A percentile compares a stretch with the other conserved stretches of the same genome.
phyloP scores from a whole-genome alignment of 768 basidiomycete species.

The Macrolepiota albuminosa region DNA sequence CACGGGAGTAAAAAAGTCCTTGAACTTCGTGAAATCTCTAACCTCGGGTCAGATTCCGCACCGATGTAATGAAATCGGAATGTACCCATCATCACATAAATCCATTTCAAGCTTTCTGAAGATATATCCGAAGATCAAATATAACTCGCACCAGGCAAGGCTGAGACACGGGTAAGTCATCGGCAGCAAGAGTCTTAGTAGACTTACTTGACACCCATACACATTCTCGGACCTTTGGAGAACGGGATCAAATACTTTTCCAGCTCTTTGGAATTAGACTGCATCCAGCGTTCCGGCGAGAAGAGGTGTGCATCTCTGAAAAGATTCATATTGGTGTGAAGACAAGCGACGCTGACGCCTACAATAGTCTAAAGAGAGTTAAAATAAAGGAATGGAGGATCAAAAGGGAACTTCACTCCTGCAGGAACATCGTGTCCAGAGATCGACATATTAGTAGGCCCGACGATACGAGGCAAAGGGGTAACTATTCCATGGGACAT shows the following conservation, averaged over 20 bases:
- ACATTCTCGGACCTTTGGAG: slow-evolving; percentile 40
- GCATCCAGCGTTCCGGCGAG: slow-evolving; percentile 39
- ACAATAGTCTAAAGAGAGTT: slow-evolving; percentile 31
- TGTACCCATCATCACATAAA: slow-evolving; percentile 27
- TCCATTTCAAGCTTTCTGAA: slow-evolving; percentile 35
- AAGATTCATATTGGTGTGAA: slow-evolving; percentile 32
- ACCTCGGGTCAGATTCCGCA: neutral
- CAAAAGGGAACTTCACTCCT: slow-evolving; percentile 22
- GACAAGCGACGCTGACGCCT: slow-evolving; percentile 31
- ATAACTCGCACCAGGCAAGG: slow-evolving; percentile 40
- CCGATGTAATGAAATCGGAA: no score
- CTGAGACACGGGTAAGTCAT: slow-evolving; percentile 16
- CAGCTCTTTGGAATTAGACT: slow-evolving; percentile 23
- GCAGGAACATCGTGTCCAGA: slow-evolving; percentile 31
- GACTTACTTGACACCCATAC: slow-evolving; percentile 39
- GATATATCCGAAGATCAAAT: slow-evolving; percentile 33
- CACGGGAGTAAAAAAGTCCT: slow-evolving; percentile 32
- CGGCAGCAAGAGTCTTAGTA: neutral
- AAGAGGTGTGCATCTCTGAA: slow-evolving; percentile 35
- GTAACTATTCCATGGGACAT: slow-evolving; percentile 37
- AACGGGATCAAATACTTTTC: slow-evolving; percentile 37
- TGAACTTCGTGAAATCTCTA: slow-evolving; percentile 29
- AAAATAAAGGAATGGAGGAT: neutral
- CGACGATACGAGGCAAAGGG: slow-evolving; percentile 39
- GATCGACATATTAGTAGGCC: slow-evolving; percentile 27